Evolutionary conservation across 768 basidiomycete genomes (phyloP).

Genomic region (Collybia mongolica): DNA sequence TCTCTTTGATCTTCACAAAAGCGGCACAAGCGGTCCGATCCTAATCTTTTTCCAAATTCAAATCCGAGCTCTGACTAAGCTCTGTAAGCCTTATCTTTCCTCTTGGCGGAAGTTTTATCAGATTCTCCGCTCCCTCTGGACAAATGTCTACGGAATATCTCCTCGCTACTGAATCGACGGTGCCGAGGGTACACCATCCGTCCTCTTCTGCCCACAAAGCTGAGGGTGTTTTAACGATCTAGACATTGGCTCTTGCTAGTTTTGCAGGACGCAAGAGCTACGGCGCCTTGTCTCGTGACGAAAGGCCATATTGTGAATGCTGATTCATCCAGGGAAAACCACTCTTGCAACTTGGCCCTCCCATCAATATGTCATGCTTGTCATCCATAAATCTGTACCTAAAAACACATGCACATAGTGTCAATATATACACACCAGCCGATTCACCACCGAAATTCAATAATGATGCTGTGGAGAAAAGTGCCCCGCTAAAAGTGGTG

Average conservation of each 20-base stretch:
- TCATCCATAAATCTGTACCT: too few relatives aligned
- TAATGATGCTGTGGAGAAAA: too few relatives aligned
- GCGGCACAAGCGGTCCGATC: constrained; percentile 1
- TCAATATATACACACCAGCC: too few relatives aligned
- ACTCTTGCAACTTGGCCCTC: neutral
- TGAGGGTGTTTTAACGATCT: too few relatives aligned
- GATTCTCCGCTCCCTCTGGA: neutral
- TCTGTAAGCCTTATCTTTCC: neutral
- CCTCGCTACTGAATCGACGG: neutral
- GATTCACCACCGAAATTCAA: too few relatives aligned
- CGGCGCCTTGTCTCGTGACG: constrained; percentile 1
- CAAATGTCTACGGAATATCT: neutral
- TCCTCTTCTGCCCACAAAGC: neutral
- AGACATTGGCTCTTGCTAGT: too few relatives aligned
- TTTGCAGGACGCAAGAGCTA: too few relatives aligned
- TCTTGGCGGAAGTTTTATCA: neutral
- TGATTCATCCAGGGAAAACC: neutral
- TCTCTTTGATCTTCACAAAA: neutral
- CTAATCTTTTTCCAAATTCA: neutral
- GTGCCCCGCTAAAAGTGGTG: too few relatives aligned
- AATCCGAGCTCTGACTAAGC: constrained; percentile 2
- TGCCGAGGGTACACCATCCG: too few relatives aligned
- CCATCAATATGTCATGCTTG: neutral
- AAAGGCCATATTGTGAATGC: neutral
- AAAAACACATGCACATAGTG: too few relatives aligned